Base-by-base conservation (phyloP, 1,284 basidiomycete genomes). In the Puccinia horiana region DNA sequence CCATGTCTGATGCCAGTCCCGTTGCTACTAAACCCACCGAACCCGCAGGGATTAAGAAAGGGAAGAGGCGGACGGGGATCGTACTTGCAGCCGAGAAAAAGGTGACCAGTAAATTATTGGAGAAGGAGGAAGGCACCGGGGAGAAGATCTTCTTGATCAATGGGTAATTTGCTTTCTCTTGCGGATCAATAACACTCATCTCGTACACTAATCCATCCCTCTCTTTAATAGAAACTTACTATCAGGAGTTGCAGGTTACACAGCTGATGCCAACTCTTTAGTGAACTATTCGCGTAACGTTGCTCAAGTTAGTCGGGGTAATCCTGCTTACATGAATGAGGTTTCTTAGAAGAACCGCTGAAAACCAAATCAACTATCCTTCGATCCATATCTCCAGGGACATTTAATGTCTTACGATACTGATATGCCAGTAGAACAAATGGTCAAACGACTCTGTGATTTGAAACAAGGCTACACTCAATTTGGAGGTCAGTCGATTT, bases 41-140 rank as follows among this genome's bases (percentile, higher is more conserved):
- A 83, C 83, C 11, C 81, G 82, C 69, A 82, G 82, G 3, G 83
- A 84, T 76, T 47, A 84, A 23, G 83, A 84, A 83, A 47, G 83
- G 78, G 23, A 84, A 84, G 73, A 84, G 84, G 63, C 76, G 84
- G 37, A 77, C 84, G 29, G 96, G 97, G 0, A 94, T 99, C 54
- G 95, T 98, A 1, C 90, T 99, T n/a, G 96, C 95, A 0, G 96
- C 96, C 9, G 96, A 99, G 90, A 99, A 99, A 92, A 97, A 97
- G 88, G 95, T 99, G 58, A 98, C 97, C 0, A 95, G 95, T 73
- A 99, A 99, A 88, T 91, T 99, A 67, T 91, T 99, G 83, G 96
- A 99, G 78, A 95, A 95, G 87, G 94, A 94, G 83, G 93, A 95
- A 85, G 94, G 94, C 44, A 95, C 92, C 26, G 96, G 94, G 73